A percentile compares a stretch with the other conserved stretches of the same genome.
Evolutionary conservation across 2,329 filamentous ascomycete genomes (phyloP).

Genomic region (Hymenoscyphus infarciens): DNA sequence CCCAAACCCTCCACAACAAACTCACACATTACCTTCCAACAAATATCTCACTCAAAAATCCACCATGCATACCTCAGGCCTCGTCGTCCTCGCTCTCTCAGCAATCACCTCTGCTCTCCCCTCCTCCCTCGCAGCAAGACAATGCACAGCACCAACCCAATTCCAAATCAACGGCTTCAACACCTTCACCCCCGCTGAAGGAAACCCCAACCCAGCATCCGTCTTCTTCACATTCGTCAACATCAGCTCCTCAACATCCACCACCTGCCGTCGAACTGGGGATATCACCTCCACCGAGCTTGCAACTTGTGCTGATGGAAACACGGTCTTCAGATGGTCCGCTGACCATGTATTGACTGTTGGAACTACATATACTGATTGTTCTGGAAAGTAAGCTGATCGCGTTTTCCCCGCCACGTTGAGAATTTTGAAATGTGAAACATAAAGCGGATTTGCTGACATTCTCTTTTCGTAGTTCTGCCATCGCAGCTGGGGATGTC

Average conservation of each 20-base stretch:
- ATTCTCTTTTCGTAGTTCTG: background rate
- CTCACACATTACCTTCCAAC: background rate
- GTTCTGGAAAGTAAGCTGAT: constrained; percentile 15
- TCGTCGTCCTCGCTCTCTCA: constrained; percentile 12
- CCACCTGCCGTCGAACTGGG: constrained; percentile 7
- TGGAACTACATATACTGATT: constrained; percentile 7
- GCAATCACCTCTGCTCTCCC: constrained; percentile 16
- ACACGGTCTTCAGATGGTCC: constrained; percentile 10
- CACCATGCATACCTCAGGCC: constrained; percentile 3
- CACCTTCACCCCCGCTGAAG: constrained; percentile 20
- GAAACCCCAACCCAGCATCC: constrained; percentile 13
- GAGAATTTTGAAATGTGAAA: background rate
- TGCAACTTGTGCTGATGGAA: constrained; percentile 6
- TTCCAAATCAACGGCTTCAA: constrained; percentile 24
- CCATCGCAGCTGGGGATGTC: constrained; percentile 8
- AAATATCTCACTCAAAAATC: background rate
- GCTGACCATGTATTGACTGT: background rate
- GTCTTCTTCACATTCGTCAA: constrained; percentile 19
- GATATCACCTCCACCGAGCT: constrained; percentile 3
- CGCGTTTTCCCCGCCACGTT: no score
- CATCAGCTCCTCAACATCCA: background rate
- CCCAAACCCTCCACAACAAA: background rate
- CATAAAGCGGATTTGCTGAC: background rate
- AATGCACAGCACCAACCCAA: constrained; percentile 10
- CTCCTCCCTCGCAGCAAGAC: background rate